These are phyloP conservation scores for Quercus tomentella DNA, from an alignment of 331 rosid genomes.

Conservation along the genomic window DNA sequence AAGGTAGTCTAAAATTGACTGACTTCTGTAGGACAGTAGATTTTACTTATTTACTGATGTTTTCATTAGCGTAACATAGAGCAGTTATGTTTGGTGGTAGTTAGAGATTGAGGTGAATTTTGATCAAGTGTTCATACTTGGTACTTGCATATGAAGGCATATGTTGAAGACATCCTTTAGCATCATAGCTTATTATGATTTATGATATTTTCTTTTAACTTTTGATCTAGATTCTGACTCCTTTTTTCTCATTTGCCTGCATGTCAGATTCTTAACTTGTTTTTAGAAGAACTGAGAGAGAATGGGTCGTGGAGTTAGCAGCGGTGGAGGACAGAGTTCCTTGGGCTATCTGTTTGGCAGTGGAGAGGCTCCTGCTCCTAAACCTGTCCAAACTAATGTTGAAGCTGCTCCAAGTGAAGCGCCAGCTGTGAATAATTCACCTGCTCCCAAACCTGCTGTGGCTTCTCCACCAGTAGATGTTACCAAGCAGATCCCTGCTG, in stretches of 20 bases:
- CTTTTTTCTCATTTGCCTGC: constrained; percentile 5
- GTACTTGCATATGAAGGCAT: not conserved
- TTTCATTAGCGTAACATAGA: too few species aligned
- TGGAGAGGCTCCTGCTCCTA: constrained; percentile 71
- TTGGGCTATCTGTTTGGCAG: constrained; percentile 92
- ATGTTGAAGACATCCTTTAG: constrained; percentile 7
- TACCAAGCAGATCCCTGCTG: constrained; percentile 82
- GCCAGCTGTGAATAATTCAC: constrained; percentile 26
- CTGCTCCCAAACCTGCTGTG: constrained; percentile 58
- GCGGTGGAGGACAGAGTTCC: constrained; percentile 99
- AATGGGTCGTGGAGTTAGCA: constrained; percentile 99
- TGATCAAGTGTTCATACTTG: not conserved
- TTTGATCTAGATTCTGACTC: not conserved
- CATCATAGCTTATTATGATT: not conserved
- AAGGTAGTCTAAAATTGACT: not conserved
- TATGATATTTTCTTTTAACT: not conserved
- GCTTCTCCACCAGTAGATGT: constrained; percentile 48
- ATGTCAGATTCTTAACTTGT: constrained; percentile 13
- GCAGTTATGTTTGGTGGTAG: not conserved
- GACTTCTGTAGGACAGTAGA: not conserved
- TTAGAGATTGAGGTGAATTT: not conserved
- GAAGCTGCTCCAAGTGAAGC: constrained; percentile 38
- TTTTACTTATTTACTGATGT: too few species aligned
- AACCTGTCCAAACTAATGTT: constrained; percentile 44
- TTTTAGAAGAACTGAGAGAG: constrained; percentile 26